Conservation (phyloP, 306 rosid genomes). For the Corylus americana region DNA sequence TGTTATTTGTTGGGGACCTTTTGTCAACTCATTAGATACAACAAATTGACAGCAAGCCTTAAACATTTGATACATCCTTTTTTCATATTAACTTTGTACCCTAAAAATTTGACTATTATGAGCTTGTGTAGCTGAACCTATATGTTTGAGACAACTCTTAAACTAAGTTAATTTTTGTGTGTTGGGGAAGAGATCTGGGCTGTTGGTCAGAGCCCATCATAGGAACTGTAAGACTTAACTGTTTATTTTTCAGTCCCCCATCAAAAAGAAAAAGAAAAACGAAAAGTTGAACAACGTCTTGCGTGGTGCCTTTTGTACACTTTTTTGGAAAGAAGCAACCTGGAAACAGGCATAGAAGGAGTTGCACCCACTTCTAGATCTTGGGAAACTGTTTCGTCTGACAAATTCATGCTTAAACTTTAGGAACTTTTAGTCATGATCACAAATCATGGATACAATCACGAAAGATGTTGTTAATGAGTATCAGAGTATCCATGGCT, state of each 20-base stretch:
- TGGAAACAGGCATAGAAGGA: not conserved
- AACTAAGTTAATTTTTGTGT: not conserved
- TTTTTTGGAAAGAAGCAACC: not conserved
- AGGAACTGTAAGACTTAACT: not conserved
- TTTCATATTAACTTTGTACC: not conserved
- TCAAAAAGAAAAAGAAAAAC: not conserved
- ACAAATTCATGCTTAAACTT: not conserved
- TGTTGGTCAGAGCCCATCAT: not conserved
- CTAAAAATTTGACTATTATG: not conserved
- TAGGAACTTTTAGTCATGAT: not conserved
- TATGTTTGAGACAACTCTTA: not conserved
- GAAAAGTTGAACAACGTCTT: not conserved
- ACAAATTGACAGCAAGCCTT: not conserved
- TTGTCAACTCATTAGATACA: not conserved
- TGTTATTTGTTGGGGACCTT: not conserved
- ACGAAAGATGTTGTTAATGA: not conserved
- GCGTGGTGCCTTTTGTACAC: not conserved
- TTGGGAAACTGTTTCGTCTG: not conserved
- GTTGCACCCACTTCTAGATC: not conserved
- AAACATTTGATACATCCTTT: not conserved
- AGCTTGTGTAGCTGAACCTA: not conserved
- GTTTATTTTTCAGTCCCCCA: not conserved
- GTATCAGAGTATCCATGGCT: not conserved
- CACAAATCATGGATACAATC: constrained; percentile 4
- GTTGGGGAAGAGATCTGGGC: not conserved